These are phyloP conservation scores for Rasamsonia emersonii DNA, from an alignment of 2,329 filamentous ascomycete species.

Conservation along the genomic window DNA sequence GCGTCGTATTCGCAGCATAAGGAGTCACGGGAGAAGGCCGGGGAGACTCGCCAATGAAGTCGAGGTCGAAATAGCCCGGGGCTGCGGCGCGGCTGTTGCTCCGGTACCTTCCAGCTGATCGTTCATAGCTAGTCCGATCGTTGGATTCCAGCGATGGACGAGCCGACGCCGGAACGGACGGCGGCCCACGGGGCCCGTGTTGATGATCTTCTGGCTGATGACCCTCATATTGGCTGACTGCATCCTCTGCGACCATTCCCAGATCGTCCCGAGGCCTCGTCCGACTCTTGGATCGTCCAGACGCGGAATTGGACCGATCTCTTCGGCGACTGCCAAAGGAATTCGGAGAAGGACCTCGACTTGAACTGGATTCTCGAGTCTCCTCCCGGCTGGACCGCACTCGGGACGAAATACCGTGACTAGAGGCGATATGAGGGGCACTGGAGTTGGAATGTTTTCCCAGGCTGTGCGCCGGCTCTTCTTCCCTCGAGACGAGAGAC, in stretches of 20 bases:
- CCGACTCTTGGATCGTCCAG: conserved; percentile 47
- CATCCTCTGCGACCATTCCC: conserved; percentile 42
- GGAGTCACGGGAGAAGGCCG: conserved; percentile 39
- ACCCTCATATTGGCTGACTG: conserved; percentile 22
- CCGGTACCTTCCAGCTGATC: conserved; percentile 29
- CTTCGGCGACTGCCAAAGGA: conserved; percentile 34
- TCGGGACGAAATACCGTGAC: conserved; percentile 6
- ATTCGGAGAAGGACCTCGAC: conserved; percentile 28
- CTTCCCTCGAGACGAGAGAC: conserved; percentile 29
- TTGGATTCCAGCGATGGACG: conserved; percentile 29
- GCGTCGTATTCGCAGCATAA: conserved; percentile 46
- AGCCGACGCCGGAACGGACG: conserved; percentile 24
- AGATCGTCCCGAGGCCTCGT: conserved; percentile 45
- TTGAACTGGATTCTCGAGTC: conserved; percentile 25
- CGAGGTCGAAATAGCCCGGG: conserved; percentile 26
- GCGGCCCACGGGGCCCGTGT: conserved; percentile 15
- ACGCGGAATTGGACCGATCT: conserved; percentile 48
- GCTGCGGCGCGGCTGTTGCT: conserved; percentile 30
- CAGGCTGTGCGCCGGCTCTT: conserved; percentile 23
- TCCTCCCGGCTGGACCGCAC: conserved; percentile 23
- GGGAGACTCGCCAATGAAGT: conserved; percentile 32
- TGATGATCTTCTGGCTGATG: conserved; percentile 16
- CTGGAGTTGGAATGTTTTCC: conserved; percentile 30
- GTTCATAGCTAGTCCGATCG: conserved; percentile 23
- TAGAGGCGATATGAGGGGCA: conserved; percentile 24